These are phyloP conservation scores for Arthroderma sp. DNA, from an alignment of 2,329 filamentous ascomycete genomes.

Conservation along the genomic window DNA sequence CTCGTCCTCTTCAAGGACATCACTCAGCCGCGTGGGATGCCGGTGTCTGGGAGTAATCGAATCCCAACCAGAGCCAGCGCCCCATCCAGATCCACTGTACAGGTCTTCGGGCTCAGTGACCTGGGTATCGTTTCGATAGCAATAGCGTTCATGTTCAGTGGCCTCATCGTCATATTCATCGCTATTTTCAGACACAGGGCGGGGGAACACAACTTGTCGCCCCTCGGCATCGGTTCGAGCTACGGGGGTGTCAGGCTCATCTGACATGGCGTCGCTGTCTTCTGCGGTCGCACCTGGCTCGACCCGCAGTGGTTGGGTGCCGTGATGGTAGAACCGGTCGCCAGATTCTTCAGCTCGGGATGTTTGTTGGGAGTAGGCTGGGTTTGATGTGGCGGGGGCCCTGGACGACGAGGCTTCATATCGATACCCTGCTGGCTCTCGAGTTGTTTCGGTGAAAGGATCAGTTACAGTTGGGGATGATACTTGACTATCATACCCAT, in stretches of 20 bases:
- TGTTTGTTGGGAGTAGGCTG: conserved; percentile 4
- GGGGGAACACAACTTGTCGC: conserved; percentile 43
- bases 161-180: conserved; percentile 40
- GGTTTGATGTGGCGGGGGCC: conserved; percentile 15
- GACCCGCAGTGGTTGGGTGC: conserved; percentile 16
- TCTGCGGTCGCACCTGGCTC: conserved; percentile 18
- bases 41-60: conserved; percentile 59
- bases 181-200: conserved; percentile 35
- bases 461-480: conserved; percentile 47
- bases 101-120: conserved; percentile 37
- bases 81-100: conserved; percentile 55
- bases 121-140: conserved; percentile 6
- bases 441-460: conserved; percentile 42
- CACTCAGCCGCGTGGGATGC: conserved; percentile 76
- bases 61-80: conserved; percentile 59
- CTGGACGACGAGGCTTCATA: conserved; percentile 18
- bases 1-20: conserved; percentile 79
- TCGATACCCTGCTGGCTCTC: conserved; percentile 22
- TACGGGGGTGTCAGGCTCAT: conserved; percentile 49
- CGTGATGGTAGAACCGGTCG: conserved; percentile 29
- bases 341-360: conserved; percentile 23
- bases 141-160: conserved; percentile 16
- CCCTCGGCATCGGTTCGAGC: conserved; percentile 50
- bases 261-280: conserved; percentile 50
- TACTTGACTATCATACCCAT: conserved; percentile 37